Evolutionary conservation across 257 asterid genomes (phyloP), one percentile per base, ranked within the genome.

Genomic region (Striga asiatica): DNA sequence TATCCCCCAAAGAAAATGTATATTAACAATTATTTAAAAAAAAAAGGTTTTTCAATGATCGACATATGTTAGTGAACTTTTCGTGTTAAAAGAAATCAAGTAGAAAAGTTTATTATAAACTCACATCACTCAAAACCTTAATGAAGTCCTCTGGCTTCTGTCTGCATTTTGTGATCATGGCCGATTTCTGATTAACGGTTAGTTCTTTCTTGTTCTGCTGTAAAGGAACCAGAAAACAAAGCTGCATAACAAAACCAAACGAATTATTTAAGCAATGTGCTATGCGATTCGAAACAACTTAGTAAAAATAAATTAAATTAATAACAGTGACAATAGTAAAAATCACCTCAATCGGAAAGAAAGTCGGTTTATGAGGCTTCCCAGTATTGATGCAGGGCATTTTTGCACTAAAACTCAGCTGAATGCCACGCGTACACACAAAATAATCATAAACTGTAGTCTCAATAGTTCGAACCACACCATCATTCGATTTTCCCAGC

Each of bases 321-420:
- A 43, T 27, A 43, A 8, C 9, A 34, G 16, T 24, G 9, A n/a
- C 3, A 2, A 27, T 20, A 19, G 20, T 10, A 37, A n/a, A n/a
- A n/a, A n/a, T 50, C 48, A 74, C 84, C 79, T 80, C 88, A 11
- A 80, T 50, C 3, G 84, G 84, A 62, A 77, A 71, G 65, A 61
- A 80, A 46, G 17, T 34, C 0, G 78, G 76, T 0, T 23, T 23
- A 8, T 17, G 34, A 32, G 70, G 74, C 12, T 51, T 71, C 47
- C 88, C 88, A 46, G 54, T 74, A 48, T 69, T 71, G 29, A 80
- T 72, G 74, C 84, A 80, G 34, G 84, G 88, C 37, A 80, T 64
- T 42, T 65, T 65, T 50, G 64, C 77, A 54, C 81, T 76, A 62
- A 71, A 74, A 8, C 54, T 46, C 53, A 80, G 68, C 37, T 56